Evolutionary conservation across 495 filamentous ascomycete species (phyloP).

Genomic region (Daldinia caldariorum): DNA sequence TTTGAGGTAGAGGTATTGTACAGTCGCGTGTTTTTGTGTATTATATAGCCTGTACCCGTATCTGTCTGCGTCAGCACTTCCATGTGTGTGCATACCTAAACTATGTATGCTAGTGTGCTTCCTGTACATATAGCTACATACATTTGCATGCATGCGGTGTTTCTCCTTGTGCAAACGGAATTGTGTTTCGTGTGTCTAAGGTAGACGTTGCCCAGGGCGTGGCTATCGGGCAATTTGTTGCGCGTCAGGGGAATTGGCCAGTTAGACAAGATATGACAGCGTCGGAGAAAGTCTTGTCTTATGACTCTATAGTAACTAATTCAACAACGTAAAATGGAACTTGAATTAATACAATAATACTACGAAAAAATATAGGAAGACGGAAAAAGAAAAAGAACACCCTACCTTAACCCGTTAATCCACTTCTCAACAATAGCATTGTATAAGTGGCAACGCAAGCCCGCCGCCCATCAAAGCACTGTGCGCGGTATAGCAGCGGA

Average conservation of each 20-base stretch:
- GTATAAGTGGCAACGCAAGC: slow-evolving; percentile 33
- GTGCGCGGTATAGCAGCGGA: slow-evolving; percentile 43
- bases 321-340: not conserved
- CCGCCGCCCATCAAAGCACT: slow-evolving; percentile 36
- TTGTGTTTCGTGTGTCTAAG: slow-evolving; percentile 40
- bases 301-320: not conserved
- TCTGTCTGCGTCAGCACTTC: slow-evolving; percentile 39
- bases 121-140: slow-evolving; percentile 39
- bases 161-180: slow-evolving; percentile 46
- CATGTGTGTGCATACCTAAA: slow-evolving; percentile 28
- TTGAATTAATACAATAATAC: not conserved
- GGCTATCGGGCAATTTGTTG: slow-evolving; percentile 39
- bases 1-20: not conserved
- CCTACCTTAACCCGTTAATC: not conserved
- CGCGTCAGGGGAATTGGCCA: slow-evolving; percentile 24
- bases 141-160: slow-evolving; percentile 37
- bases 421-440: slow-evolving; percentile 25
- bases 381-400: not conserved
- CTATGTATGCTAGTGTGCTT: slow-evolving; percentile 31
- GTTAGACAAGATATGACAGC: not conserved
- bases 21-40: slow-evolving; percentile 33
- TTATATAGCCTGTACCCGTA: slow-evolving; percentile 43
- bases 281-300: slow-evolving; percentile 10
- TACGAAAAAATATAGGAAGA: not conserved
- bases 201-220: slow-evolving; percentile 28